phyloP scores from a whole-genome alignment of 2,329 filamentous ascomycete genomes.

The Tolypocladium nubicola region DNA sequence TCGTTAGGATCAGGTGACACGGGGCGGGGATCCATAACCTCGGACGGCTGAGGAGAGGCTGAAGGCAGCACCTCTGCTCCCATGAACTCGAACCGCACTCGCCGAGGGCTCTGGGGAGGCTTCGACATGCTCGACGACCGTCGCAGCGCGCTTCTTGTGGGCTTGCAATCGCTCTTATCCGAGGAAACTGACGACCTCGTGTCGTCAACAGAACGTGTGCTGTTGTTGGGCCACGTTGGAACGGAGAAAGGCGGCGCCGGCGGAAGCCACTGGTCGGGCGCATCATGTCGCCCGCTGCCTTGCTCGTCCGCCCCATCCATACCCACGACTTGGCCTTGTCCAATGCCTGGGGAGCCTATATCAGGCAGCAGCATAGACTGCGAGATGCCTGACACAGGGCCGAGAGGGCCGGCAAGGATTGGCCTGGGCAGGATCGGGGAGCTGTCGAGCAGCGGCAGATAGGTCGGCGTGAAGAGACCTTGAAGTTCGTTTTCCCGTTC shows the following conservation, averaged over 20 bases:
- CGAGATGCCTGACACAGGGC: constrained; percentile 1
- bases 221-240: constrained; percentile 24
- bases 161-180: constrained; percentile 38
- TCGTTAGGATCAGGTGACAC: constrained; percentile 14
- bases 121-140: constrained; percentile 42
- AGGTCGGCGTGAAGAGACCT: constrained; percentile 52
- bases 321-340: constrained; percentile 10
- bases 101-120: constrained; percentile 42
- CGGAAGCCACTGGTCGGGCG: constrained; percentile 6
- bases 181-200: constrained; percentile 40
- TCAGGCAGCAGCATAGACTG: constrained; percentile 7
- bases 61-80: constrained; percentile 51
- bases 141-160: constrained; percentile 45
- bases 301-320: constrained; percentile 10
- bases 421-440: constrained; percentile 13
- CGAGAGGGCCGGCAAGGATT: constrained; percentile 7
- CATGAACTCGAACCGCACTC: constrained; percentile 52
- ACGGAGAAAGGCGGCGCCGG: constrained; percentile 13
- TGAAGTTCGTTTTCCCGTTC: constrained; percentile 49
- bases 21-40: constrained; percentile 17
- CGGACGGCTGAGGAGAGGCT: constrained; percentile 36
- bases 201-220: constrained; percentile 28
- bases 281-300: constrained; percentile 7
- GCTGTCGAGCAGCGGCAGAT: constrained; percentile 49
- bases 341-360: not conserved